phyloP scores from a whole-genome alignment of 345 rosid species.

The Kernera saxatilis region DNA sequence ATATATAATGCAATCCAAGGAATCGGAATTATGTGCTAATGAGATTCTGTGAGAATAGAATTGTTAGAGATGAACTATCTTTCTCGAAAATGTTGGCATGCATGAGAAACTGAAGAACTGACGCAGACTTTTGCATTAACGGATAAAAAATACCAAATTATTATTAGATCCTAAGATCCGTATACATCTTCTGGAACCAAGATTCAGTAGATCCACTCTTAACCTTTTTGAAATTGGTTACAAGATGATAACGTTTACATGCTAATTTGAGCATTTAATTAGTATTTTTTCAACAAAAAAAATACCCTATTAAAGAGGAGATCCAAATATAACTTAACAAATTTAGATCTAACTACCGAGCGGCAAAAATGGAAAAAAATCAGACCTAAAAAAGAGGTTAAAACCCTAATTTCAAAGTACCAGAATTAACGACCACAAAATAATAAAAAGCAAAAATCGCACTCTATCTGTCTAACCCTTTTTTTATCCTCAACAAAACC shows the following conservation, averaged over 20 bases:
- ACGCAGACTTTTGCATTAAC: neutral
- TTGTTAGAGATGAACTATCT: neutral
- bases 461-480: slow-evolving; percentile 21
- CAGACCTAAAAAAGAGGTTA: slow-evolving; percentile 24
- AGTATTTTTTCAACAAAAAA: neutral
- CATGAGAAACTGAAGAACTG: neutral
- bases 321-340: slow-evolving; percentile 18
- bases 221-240: slow-evolving; percentile 3
- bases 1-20: neutral
- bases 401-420: slow-evolving; percentile 5
- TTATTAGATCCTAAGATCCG: neutral
- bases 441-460: neutral
- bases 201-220: neutral
- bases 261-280: slow-evolving; percentile 18
- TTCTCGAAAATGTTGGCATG: neutral
- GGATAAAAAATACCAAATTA: neutral
- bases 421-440: slow-evolving; percentile 27
- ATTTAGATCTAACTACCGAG: slow-evolving; percentile 10
- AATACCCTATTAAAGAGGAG: slow-evolving; percentile 7
- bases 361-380: neutral
- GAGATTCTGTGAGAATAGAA: neutral
- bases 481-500: slow-evolving; percentile 22
- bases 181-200: neutral
- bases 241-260: neutral
- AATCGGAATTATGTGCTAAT: neutral